These are phyloP conservation scores for Iberis pinnata DNA, from an alignment of 345 rosid species.

Conservation along the genomic window DNA sequence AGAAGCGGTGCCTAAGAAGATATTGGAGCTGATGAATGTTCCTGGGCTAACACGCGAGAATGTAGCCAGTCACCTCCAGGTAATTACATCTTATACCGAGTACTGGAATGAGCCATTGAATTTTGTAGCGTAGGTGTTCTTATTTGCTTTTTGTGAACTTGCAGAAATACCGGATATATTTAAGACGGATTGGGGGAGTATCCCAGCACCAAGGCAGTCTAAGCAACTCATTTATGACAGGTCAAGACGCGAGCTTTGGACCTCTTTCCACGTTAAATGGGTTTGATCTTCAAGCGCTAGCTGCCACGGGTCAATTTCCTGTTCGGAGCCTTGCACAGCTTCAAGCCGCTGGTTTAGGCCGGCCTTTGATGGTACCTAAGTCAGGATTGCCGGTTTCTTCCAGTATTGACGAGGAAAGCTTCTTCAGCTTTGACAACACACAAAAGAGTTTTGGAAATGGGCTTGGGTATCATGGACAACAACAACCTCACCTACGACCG, in stretches of 20 bases:
- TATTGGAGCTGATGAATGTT: slow-evolving; percentile 89
- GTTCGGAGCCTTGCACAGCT: slow-evolving; percentile 85
- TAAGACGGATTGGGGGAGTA: slow-evolving; percentile 89
- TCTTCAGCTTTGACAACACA: slow-evolving; percentile 74
- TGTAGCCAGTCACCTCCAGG: slow-evolving; percentile 96
- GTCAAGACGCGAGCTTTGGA: slow-evolving; percentile 67
- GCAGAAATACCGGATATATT: slow-evolving; percentile 92
- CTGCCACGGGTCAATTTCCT: slow-evolving; percentile 73
- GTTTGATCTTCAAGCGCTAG: slow-evolving; percentile 74
- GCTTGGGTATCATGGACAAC: slow-evolving; percentile 42
- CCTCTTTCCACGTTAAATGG: slow-evolving; percentile 57
- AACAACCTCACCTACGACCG: slow-evolving; percentile 33
- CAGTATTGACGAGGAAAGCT: slow-evolving; percentile 66
- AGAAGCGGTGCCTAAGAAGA: slow-evolving; percentile 94
- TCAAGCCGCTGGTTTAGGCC: slow-evolving; percentile 77
- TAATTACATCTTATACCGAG: slow-evolving; percentile 14
- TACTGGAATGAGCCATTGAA: neutral
- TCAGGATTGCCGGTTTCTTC: slow-evolving; percentile 39
- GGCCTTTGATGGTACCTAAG: slow-evolving; percentile 48
- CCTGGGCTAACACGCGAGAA: slow-evolving; percentile 87
- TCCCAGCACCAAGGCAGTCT: slow-evolving; percentile 58
- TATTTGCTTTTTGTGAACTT: slow-evolving; percentile 9
- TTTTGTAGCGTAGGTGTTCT: neutral
- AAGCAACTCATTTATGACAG: slow-evolving; percentile 50
- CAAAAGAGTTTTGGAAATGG: slow-evolving; percentile 68